These are phyloP conservation scores for Panicum hallii DNA, from an alignment of 202 grass and related monocot species.

Conservation along the genomic window DNA sequence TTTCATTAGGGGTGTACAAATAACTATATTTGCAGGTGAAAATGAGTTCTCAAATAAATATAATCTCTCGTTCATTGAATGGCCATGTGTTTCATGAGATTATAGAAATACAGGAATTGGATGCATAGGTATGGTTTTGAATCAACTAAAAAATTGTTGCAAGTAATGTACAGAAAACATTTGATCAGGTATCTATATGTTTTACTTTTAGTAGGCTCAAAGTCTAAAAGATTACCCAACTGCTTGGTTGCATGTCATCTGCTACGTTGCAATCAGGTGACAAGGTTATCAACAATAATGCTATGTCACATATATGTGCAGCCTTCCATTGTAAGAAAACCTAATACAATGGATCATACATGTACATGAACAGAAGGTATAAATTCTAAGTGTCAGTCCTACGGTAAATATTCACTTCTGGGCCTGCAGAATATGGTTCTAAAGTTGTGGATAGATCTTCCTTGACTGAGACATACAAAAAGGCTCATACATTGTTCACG, in stretches of 20 bases:
- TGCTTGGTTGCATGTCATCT: background rate
- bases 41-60: background rate
- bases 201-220: background rate
- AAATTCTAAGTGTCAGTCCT: background rate
- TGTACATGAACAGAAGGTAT: background rate
- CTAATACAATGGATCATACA: background rate
- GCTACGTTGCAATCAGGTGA: background rate
- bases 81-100: background rate
- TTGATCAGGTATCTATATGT: background rate
- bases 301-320: background rate
- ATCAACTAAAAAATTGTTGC: background rate
- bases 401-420: background rate
- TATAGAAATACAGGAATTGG: background rate
- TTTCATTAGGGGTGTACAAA: too few relatives aligned
- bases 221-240: background rate
- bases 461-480: background rate
- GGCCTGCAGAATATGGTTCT: slow-evolving; percentile 22
- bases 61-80: background rate
- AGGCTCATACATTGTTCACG: background rate
- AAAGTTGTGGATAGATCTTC: background rate
- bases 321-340: background rate
- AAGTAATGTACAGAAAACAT: background rate
- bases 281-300: background rate
- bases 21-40: too few relatives aligned
- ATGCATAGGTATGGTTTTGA: background rate